Base-by-base conservation (phyloP, 139 green algal genomes). In the Closterium sp. region DNA sequence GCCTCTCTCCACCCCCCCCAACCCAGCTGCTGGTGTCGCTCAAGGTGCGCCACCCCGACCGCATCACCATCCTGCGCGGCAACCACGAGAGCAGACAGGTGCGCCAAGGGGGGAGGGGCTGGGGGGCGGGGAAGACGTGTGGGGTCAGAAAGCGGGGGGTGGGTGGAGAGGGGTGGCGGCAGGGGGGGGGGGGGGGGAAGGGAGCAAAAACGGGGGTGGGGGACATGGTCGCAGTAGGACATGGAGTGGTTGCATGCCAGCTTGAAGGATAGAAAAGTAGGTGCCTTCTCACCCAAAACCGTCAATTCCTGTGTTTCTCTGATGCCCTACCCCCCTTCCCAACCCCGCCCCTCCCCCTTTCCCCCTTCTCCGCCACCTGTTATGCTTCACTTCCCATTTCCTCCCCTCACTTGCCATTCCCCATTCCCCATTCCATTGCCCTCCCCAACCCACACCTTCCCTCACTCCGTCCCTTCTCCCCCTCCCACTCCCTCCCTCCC, bases 1-100 rank as follows among this genome's bases (percentile, higher is more conserved):
- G 0, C 55, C 9, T 28, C 25, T 19, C 55, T 19, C 12, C 55
- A 25, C 55, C 55, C 84, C 43, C 9, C 55, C 12, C 55, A 16
- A 6, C 55, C 7, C 90, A 94, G 89, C 38, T 95, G 19, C 88
- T 96, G 32, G 91, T 96, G n/a, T 95, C 94, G 28, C 76, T 96
- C n/a, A 96, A 96, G 84, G 95, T 96, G 19, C 96, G 98, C 16
- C 99, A 98, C 95, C 93, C 95, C 9, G 97, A 99, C 91, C 95
- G 98, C 38, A 98, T 99, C 66, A 99, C 98, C 88, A 99, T 99
- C 81, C 94, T 99, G 90, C 94, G 98, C 9, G 98, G 98, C 91
- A 99, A 99, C 93, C 98, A 99, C 93, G 98, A 99, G 91, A 98
- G 96, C 95, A 92, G 98, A 87, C 98, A 99, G 91, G 99, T 99